A percentile compares a stretch with the other conserved stretches of the same genome.
Conservation (phyloP, 1,284 basidiomycete genomes). For the Apiotrichum gracile region DNA sequence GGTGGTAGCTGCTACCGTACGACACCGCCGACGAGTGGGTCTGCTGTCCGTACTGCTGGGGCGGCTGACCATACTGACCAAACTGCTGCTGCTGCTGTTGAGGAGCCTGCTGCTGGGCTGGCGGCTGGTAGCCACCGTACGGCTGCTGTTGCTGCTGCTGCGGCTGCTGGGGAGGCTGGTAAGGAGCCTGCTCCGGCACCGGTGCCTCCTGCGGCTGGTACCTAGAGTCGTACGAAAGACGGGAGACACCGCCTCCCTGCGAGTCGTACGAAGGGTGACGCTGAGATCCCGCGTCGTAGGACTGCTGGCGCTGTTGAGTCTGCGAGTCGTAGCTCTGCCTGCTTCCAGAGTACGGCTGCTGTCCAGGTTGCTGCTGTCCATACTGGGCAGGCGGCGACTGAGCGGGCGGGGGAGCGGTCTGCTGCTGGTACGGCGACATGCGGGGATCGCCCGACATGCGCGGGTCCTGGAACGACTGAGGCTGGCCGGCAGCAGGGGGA, state of each 20-base stretch:
- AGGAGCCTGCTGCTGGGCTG: slow-evolving; percentile 8
- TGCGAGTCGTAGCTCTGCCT: background rate
- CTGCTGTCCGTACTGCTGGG: slow-evolving; percentile 16
- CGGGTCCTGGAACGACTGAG: slow-evolving; percentile 19
- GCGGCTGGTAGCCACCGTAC: slow-evolving; percentile 9
- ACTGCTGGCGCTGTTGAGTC: background rate
- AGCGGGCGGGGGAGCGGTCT: background rate
- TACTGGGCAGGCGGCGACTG: slow-evolving; percentile 6
- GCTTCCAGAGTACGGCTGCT: slow-evolving; percentile 22
- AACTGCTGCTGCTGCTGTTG: slow-evolving; percentile 12
- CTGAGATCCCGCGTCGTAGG: background rate
- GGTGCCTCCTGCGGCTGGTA: background rate
- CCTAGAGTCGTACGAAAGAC: background rate
- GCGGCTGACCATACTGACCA: background rate
- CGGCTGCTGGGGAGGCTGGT: background rate
- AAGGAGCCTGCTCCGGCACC: background rate
- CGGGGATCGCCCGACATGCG: too few species aligned
- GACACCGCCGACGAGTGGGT: slow-evolving; percentile 1
- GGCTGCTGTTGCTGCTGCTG: slow-evolving; percentile 3
- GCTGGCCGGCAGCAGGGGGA: slow-evolving; percentile 22
- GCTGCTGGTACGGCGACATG: slow-evolving; percentile 5
- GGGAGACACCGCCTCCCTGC: background rate
- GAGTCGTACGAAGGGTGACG: slow-evolving; percentile 1
- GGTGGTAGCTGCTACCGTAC: slow-evolving; percentile 18
- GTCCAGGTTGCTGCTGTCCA: slow-evolving; percentile 25